Conservation (phyloP, 2,329 filamentous ascomycete species). For the Gnomoniopsis smithogilvyi region DNA sequence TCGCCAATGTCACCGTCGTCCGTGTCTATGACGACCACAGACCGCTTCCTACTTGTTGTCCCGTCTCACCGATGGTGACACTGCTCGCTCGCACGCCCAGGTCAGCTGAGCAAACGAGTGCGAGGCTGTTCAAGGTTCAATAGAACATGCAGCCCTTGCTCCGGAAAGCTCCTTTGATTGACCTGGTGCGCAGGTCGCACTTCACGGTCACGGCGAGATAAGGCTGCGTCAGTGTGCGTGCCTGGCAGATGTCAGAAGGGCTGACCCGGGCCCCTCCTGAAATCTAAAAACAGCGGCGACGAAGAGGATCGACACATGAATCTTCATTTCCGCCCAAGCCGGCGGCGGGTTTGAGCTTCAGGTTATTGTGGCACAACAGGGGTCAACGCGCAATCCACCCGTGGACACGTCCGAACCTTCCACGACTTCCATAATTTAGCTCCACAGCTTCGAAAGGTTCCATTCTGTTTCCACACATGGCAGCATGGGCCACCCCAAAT, state of each 20-base stretch:
- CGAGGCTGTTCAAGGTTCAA: too few relatives aligned
- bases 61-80: too few relatives aligned
- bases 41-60: background rate
- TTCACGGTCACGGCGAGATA: too few relatives aligned
- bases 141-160: too few relatives aligned
- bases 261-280: slow-evolving; percentile 6
- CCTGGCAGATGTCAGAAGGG: background rate
- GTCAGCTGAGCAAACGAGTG: background rate
- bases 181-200: too few relatives aligned
- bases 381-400: slow-evolving; percentile 1
- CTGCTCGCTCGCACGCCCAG: background rate
- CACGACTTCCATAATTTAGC: slow-evolving; percentile 13
- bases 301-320: slow-evolving; percentile 14
- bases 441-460: slow-evolving; percentile 19
- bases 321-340: slow-evolving; percentile 18
- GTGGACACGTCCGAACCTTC: background rate
- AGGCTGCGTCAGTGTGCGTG: background rate
- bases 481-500: background rate
- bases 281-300: slow-evolving; percentile 12
- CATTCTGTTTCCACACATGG: slow-evolving; percentile 17
- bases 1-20: background rate
- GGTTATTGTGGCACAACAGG: slow-evolving; percentile 8
- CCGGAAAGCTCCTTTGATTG: too few relatives aligned
- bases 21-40: background rate
- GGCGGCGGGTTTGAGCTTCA: background rate